These are phyloP conservation scores for Iberis amara DNA, from an alignment of 441 rosid genomes.

Conservation along the genomic window DNA sequence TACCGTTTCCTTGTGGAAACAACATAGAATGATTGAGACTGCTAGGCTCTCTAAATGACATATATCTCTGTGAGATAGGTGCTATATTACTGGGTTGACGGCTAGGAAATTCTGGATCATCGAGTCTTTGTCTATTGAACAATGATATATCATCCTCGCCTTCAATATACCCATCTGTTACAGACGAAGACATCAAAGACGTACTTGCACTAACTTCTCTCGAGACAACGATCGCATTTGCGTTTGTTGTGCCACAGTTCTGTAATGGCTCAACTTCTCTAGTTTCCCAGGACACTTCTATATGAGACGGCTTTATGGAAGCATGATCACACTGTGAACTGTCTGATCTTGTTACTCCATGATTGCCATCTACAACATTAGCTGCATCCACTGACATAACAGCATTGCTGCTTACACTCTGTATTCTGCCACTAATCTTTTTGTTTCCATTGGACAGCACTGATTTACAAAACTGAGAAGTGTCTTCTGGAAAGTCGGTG, in stretches of 20 bases:
- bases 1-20: slow-evolving; percentile 22
- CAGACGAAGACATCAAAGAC: slow-evolving; percentile 29
- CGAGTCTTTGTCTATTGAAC: slow-evolving; percentile 68
- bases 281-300: slow-evolving; percentile 33
- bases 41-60: slow-evolving; percentile 33
- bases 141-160: slow-evolving; percentile 66
- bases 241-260: slow-evolving; percentile 16
- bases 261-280: slow-evolving; percentile 17
- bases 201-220: slow-evolving; percentile 36
- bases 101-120: slow-evolving; percentile 65
- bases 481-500: slow-evolving; percentile 28
- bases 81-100: slow-evolving; percentile 36
- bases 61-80: slow-evolving; percentile 44
- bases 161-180: slow-evolving; percentile 29
- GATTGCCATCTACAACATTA: slow-evolving; percentile 31
- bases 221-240: slow-evolving; percentile 10
- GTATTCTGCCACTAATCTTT: slow-evolving; percentile 22
- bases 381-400: slow-evolving; percentile 40
- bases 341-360: slow-evolving; percentile 27
- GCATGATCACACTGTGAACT: slow-evolving; percentile 33
- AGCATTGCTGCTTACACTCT: slow-evolving; percentile 32
- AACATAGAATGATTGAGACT: slow-evolving; percentile 32
- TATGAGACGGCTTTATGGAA: slow-evolving; percentile 29
- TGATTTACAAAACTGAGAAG: slow-evolving; percentile 27
- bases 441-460: slow-evolving; percentile 27